These are phyloP conservation scores for Peterozyma xylosa DNA, from an alignment of 805 yeast species.

Conservation along the genomic window DNA sequence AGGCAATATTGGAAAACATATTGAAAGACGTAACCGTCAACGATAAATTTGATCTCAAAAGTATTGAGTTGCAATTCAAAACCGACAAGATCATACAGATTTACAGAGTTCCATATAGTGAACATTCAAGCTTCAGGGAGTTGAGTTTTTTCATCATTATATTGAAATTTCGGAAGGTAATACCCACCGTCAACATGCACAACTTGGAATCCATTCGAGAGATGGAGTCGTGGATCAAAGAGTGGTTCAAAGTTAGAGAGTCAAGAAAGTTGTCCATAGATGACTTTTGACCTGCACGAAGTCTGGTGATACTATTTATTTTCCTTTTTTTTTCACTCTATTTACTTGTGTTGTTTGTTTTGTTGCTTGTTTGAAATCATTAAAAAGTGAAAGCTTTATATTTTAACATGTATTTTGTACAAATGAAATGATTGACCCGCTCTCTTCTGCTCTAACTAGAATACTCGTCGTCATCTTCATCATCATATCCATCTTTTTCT, in stretches of 20 bases:
- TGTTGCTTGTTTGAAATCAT: too few species aligned
- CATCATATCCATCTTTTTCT: conserved; percentile 13
- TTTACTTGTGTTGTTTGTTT: too few species aligned
- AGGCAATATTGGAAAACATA: conserved; percentile 8
- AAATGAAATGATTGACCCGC: too few species aligned
- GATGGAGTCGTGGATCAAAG: conserved; percentile 26
- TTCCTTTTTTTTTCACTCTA: too few species aligned
- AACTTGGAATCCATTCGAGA: conserved; percentile 17
- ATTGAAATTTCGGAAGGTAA: conserved; percentile 41
- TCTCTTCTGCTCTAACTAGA: background rate
- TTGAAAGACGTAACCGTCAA: conserved; percentile 4
- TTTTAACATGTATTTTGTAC: too few species aligned
- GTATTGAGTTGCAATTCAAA: conserved; percentile 24
- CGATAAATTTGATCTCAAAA: conserved; percentile 13
- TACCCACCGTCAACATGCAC: conserved; percentile 70
- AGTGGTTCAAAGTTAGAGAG: conserved; percentile 20
- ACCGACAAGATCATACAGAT: conserved; percentile 30
- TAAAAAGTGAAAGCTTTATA: too few species aligned
- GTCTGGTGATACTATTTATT: background rate
- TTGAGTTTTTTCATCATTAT: conserved; percentile 55
- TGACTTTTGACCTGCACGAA: conserved; percentile 7
- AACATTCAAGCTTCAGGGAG: conserved; percentile 87
- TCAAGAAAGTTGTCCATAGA: conserved; percentile 6
- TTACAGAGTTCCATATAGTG: conserved; percentile 80
- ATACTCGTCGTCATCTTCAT: conserved; percentile 20